These are phyloP conservation scores for Detonula confervacea DNA, from an alignment of 352 stramenopile species.

Conservation along the genomic window DNA sequence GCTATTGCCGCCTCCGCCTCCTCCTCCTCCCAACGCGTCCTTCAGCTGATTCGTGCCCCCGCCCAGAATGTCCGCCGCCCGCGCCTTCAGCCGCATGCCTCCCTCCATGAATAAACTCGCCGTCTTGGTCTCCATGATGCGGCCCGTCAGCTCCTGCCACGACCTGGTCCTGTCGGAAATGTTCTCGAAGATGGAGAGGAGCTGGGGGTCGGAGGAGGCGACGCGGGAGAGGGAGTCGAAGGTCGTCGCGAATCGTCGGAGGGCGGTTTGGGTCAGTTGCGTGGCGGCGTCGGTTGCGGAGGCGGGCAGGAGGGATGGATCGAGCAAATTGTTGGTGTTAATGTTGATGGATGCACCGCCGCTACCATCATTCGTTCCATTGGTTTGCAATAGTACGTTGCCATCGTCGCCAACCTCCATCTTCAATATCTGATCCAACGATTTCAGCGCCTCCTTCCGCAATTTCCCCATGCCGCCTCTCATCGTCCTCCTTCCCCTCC, in stretches of 20 bases:
- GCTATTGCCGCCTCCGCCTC: background rate
- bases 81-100: slow-evolving; percentile 61
- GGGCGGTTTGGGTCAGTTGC: slow-evolving; percentile 40
- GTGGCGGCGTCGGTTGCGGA: slow-evolving; percentile 2
- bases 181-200: slow-evolving; percentile 68
- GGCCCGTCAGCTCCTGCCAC: slow-evolving; percentile 80
- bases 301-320: background rate
- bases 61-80: slow-evolving; percentile 65
- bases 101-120: slow-evolving; percentile 80
- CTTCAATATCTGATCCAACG: slow-evolving; percentile 72
- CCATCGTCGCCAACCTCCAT: slow-evolving; percentile 38
- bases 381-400: slow-evolving; percentile 55
- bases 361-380: slow-evolving; percentile 20
- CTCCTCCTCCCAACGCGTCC: slow-evolving; percentile 40
- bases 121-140: slow-evolving; percentile 75
- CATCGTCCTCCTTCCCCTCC: slow-evolving; percentile 12
- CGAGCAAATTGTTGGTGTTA: background rate
- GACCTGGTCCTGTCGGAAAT: slow-evolving; percentile 74
- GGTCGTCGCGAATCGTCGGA: slow-evolving; percentile 67
- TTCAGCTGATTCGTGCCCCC: slow-evolving; percentile 58
- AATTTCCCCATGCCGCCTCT: slow-evolving; percentile 49
- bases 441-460: slow-evolving; percentile 64
- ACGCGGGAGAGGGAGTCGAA: slow-evolving; percentile 73
- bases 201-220: slow-evolving; percentile 68
- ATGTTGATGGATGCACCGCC: slow-evolving; percentile 17